Base-by-base conservation (phyloP, 2,329 filamentous ascomycete species). In the Penicillium brevicompactum region DNA sequence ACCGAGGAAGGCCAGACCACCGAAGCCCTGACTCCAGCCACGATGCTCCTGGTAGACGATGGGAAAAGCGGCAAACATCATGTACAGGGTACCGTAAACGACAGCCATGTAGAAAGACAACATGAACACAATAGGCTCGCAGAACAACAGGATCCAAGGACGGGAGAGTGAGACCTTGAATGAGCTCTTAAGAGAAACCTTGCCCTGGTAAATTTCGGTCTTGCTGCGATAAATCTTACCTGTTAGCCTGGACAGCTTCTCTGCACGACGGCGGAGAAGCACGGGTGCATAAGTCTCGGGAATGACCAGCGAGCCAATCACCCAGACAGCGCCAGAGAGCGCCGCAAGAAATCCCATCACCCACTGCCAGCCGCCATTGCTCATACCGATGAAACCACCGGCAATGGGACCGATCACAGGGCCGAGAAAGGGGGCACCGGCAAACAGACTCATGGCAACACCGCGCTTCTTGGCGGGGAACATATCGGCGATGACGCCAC, bases 351-450 rank as follows among this genome's bases (percentile, higher is more conserved):
- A 67, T 10, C 68, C 68, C 60, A 67, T 61, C 4, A 70, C 66
- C 68, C 68, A 71, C 47, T 18, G 45, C 51, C 59, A 57, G 65
- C 68, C 70, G 11, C 68, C 68, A 7, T 55, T 63, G 16, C 60
- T 66, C 58, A 66, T 62, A 11, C 66, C 67, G 6, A 71, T 49
- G 57, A 70, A 71, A 5, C 68, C 68, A 48, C 68, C 68, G 32
- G 67, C 61, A 7, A 71, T 58, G 2, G 68, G 68, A 1, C 68
- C 68, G 8, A 70, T 30, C 1, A 64, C 62, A 5, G 68, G 67
- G 11, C 68, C 86, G 48, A 89, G 75, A 68, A 88, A 88, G 1
- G 86, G 86, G 2, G 85, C 84, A 13, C 84, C 80, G 4, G 86
- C 83, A 65, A 89, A 90, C n/a, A 88, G 66, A 27, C 82, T 81